Evolutionary conservation across 2,329 filamentous ascomycete genomes (phyloP).

Genomic region (Cercospora citrullina): DNA sequence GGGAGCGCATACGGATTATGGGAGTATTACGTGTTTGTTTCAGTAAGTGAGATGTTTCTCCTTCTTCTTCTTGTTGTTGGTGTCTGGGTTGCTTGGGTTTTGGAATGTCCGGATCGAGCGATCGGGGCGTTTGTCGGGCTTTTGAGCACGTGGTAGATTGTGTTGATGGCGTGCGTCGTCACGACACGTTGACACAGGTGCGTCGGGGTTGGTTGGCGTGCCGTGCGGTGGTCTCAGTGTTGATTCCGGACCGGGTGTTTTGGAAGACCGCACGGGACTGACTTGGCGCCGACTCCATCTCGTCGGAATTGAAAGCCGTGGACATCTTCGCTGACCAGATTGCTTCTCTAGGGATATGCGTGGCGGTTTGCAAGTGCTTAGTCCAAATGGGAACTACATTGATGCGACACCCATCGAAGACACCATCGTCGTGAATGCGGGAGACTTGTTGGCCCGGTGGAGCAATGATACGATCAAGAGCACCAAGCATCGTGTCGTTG

Average conservation of each 20-base stretch:
- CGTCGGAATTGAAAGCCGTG: background rate
- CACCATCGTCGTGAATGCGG: constrained; percentile 85
- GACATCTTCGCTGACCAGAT: constrained; percentile 30
- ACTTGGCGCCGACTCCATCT: constrained; percentile 6
- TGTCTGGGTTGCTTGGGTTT: background rate
- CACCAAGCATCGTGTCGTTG: constrained; percentile 85
- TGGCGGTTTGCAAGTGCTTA: constrained; percentile 63
- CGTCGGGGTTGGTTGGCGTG: constrained; percentile 2
- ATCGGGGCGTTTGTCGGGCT: constrained; percentile 1
- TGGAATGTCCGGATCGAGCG: background rate
- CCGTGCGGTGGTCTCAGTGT: background rate
- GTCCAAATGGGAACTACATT: constrained; percentile 72
- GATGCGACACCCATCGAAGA: constrained; percentile 79
- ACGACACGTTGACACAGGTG: constrained; percentile 5
- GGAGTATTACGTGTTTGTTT: constrained; percentile 54
- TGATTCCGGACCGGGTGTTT: background rate
- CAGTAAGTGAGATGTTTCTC: constrained; percentile 26
- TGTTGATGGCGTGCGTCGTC: constrained; percentile 1
- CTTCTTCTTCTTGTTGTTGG: background rate
- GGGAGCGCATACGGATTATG: constrained; percentile 73
- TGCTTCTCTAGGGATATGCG: constrained; percentile 48
- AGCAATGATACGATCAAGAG: constrained; percentile 89
- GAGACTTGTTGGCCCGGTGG: constrained; percentile 75
- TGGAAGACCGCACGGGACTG: background rate
- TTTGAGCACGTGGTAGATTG: constrained; percentile 4